Evolutionary conservation across 2,329 filamentous ascomycete genomes (phyloP), one percentile per base, ranked within the genome.

Genomic region (Fusarium sp.): DNA sequence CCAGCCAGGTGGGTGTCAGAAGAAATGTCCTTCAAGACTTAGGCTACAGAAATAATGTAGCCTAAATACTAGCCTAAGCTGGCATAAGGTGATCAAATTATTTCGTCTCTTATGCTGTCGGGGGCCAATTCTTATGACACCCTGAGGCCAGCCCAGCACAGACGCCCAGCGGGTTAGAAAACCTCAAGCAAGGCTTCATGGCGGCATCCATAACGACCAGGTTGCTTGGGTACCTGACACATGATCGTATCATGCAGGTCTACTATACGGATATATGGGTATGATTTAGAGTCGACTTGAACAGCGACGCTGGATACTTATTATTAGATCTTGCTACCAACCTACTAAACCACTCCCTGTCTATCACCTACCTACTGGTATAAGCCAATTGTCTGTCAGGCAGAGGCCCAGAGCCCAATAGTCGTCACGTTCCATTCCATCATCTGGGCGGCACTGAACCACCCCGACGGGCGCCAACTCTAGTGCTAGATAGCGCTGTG

Each of bases 401-500:
- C 49, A 41, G 40, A 51, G 14, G 18, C 27, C 32, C 23, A 40
- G n/a, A 41, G 49, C 49, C 49, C 34, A 51, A 51, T 18, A 37
- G 18, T 42, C 40, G 49, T 51, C 49, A 51, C 49, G 34, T 25
- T 51, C 49, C 34, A 51, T 51, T 51, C 49, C 49, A 51, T 42
- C 49, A 62, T 48, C 53, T 53, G 46, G 32, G 27, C 30, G 40
- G 49, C 61, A 60, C 45, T 65, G 59, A 56, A 65, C 55, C 50
- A 48, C 56, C 54, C 47, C 34, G 68, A 59, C 66, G 64, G 73
- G 61, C 69, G 68, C 72, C 70, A 66, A 67, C 66, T 72, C 61
- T 73, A 73, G 73, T 69, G 68, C 56, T 55, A 59, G 64, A 72
- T 74, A 68, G 73, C 65, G 69, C 73, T 72, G 63, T 68, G 55